Evolutionary conservation across 495 filamentous ascomycete species (phyloP).

Genomic region (Podospora pseudopauciseta): DNA sequence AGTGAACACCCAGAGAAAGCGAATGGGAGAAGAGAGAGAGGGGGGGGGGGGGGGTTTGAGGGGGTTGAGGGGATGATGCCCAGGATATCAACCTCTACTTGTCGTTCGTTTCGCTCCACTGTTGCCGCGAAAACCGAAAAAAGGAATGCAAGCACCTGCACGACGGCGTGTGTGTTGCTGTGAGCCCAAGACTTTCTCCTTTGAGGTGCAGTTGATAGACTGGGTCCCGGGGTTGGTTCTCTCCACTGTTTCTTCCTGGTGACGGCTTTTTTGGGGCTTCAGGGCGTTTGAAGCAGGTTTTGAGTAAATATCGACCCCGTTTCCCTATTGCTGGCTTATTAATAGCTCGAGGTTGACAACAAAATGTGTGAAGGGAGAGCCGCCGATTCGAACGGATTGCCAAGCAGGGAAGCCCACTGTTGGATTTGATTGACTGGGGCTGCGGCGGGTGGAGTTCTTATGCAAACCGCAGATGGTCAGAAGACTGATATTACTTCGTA

Average conservation of each 20-base stretch:
- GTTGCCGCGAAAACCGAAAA: slow-evolving; percentile 11
- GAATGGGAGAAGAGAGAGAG: neutral
- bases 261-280: neutral
- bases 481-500: neutral
- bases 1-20: neutral
- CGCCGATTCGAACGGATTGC: slow-evolving; percentile 2
- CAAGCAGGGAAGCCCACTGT: neutral
- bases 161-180: neutral
- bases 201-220: neutral
- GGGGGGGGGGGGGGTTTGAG: neutral
- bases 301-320: neutral
- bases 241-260: neutral
- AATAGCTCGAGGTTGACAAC: neutral
- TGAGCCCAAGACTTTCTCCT: neutral
- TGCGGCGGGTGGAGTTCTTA: slow-evolving; percentile 21
- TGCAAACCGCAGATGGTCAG: slow-evolving; percentile 14
- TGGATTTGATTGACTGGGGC: slow-evolving; percentile 7
- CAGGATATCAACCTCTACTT: neutral
- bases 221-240: neutral
- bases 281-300: neutral
- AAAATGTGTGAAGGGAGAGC: neutral
- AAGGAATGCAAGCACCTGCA: slow-evolving; percentile 5
- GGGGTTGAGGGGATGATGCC: slow-evolving; percentile 1
- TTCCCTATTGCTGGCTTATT: neutral
- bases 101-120: neutral